phyloP scores from a whole-genome alignment of 768 basidiomycete genomes.

The Kondoa subrosea region DNA sequence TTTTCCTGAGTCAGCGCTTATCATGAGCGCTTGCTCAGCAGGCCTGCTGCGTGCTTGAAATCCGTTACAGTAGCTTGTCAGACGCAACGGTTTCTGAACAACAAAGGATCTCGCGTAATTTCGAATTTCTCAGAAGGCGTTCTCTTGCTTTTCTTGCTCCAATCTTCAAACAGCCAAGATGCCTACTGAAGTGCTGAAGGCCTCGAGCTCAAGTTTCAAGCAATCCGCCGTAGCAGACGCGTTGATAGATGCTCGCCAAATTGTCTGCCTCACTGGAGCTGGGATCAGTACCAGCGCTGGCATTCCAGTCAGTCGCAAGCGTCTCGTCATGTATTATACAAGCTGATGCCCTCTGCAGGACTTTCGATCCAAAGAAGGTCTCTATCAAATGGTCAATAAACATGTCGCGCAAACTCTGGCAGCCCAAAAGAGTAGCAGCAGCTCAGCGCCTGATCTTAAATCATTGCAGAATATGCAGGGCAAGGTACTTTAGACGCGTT shows the following conservation, averaged over 20 bases:
- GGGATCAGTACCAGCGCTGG: conserved; percentile 93
- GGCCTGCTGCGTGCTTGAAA: too few species aligned
- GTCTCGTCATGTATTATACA: neutral
- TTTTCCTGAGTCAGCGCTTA: too few species aligned
- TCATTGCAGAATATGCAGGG: conserved; percentile 1
- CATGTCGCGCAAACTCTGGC: conserved; percentile 40
- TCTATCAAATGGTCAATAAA: conserved; percentile 77
- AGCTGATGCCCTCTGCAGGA: conserved; percentile 42
- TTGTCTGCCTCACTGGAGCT: conserved; percentile 81
- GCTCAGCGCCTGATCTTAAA: neutral
- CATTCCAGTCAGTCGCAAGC: conserved; percentile 58
- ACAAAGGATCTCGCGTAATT: too few species aligned
- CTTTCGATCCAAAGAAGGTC: conserved; percentile 82
- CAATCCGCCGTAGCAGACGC: conserved; percentile 48
- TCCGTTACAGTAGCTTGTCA: too few species aligned
- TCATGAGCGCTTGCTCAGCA: too few species aligned
- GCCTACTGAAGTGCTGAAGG: neutral
- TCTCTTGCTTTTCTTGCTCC: too few species aligned
- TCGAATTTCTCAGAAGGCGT: too few species aligned
- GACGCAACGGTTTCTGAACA: too few species aligned
- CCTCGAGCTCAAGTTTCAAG: neutral
- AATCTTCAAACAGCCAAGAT: too few species aligned
- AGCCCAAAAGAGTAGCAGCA: too few species aligned
- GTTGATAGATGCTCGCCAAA: conserved; percentile 68
- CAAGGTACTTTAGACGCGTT: neutral